Evolutionary conservation across 1,284 basidiomycete genomes (phyloP).

Genomic region (Malassezia caprae): DNA sequence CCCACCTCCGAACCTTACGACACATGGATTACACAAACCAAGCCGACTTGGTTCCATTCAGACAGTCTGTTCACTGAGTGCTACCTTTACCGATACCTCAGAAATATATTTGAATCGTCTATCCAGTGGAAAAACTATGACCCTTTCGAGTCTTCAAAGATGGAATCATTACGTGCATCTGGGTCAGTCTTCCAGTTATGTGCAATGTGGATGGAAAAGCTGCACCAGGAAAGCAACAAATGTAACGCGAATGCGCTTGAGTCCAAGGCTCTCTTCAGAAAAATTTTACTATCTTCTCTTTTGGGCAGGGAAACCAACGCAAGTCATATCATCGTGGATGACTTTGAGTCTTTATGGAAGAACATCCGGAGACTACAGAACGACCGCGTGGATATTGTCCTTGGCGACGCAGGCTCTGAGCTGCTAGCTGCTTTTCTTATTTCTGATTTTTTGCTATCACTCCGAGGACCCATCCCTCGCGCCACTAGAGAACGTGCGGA

Average conservation of each 20-base stretch:
- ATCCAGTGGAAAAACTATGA: constrained; percentile 68
- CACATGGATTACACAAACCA: constrained; percentile 19
- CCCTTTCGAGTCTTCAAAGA: constrained; percentile 73
- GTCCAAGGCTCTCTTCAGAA: constrained; percentile 60
- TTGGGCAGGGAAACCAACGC: constrained; percentile 63
- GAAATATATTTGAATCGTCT: constrained; percentile 64
- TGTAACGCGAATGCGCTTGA: neutral
- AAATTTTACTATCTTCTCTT: constrained; percentile 73
- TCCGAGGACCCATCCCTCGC: constrained; percentile 6
- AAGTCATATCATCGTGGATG: constrained; percentile 75
- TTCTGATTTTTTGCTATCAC: constrained; percentile 63
- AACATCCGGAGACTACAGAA: constrained; percentile 58
- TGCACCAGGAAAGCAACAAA: constrained; percentile 23
- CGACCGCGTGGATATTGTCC: constrained; percentile 69
- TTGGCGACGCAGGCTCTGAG: constrained; percentile 90
- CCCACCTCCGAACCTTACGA: constrained; percentile 50
- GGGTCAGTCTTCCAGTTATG: constrained; percentile 57
- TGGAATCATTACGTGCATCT: constrained; percentile 69
- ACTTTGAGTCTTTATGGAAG: constrained; percentile 67
- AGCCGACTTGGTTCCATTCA: constrained; percentile 76
- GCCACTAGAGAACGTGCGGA: constrained; percentile 1
- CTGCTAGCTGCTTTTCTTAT: constrained; percentile 87
- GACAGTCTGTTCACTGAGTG: constrained; percentile 87
- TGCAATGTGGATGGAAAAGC: constrained; percentile 28
- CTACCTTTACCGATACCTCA: constrained; percentile 66